Conservation (phyloP, 2,329 filamentous ascomycete species). For the Raffaelea albimanens region DNA sequence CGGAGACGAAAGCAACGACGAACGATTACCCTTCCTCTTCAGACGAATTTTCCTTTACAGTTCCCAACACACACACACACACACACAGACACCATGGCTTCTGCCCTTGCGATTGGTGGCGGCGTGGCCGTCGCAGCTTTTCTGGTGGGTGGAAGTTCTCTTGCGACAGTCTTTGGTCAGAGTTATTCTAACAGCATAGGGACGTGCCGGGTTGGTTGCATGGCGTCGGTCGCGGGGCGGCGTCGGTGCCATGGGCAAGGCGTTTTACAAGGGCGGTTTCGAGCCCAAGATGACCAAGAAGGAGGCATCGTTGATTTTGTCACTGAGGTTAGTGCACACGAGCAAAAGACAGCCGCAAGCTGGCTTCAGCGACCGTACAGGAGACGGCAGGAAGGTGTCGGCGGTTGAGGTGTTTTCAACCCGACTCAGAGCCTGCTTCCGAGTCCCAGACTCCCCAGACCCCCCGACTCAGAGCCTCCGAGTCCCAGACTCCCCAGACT, state of each 20-base stretch:
- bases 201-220: slow-evolving; percentile 85
- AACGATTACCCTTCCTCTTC: not conserved
- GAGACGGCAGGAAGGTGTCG: no score
- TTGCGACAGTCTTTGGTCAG: not conserved
- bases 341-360: no score
- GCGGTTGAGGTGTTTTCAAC: no score
- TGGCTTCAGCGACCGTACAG: no score
- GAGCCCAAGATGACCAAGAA: slow-evolving; percentile 87
- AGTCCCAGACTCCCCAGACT: no score
- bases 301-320: slow-evolving; percentile 84
- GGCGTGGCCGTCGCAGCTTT: slow-evolving; percentile 58
- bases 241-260: slow-evolving; percentile 71
- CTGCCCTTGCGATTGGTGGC: slow-evolving; percentile 46
- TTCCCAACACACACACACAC: not conserved
- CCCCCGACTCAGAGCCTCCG: no score
- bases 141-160: slow-evolving; percentile 32
- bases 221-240: slow-evolving; percentile 73
- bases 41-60: no score
- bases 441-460: no score
- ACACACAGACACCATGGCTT: slow-evolving; percentile 37
- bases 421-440: no score
- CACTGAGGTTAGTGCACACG: slow-evolving; percentile 65
- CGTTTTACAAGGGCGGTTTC: slow-evolving; percentile 98
- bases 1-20: no score
- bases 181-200: slow-evolving; percentile 40